A percentile compares a stretch with the other conserved stretches of the same genome.
Evolutionary conservation across 306 rosid species (phyloP).

Genomic region (Spatholobus suberectus): DNA sequence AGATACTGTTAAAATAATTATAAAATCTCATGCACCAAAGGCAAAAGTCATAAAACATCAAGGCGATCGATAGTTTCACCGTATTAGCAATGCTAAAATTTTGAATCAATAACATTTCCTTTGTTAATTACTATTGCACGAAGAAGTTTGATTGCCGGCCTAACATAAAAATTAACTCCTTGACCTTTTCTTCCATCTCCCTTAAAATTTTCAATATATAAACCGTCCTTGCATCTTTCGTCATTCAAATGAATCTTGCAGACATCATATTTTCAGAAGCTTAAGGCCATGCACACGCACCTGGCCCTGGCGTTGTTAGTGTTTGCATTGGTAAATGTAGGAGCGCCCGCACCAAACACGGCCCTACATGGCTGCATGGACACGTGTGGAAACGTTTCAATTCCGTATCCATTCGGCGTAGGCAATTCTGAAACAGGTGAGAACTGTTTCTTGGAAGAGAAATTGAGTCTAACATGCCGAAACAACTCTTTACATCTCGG

Average conservation of each 20-base stretch:
- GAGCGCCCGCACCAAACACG: neutral
- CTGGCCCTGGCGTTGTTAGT: neutral
- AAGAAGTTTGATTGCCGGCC: neutral
- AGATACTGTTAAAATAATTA: too few relatives aligned
- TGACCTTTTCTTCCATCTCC: neutral
- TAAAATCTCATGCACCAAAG: too few relatives aligned
- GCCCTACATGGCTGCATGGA: neutral
- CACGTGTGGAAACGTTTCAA: slow-evolving; percentile 9
- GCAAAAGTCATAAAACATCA: neutral
- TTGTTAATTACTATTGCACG: neutral
- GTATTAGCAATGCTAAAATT: neutral
- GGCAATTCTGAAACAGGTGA: neutral
- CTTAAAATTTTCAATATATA: neutral
- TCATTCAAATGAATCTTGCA: neutral
- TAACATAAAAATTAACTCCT: neutral
- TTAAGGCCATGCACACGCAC: neutral
- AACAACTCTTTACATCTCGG: neutral
- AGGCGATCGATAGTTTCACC: neutral
- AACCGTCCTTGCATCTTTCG: neutral
- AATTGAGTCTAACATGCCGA: neutral
- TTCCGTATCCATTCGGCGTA: slow-evolving; percentile 34
- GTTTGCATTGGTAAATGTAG: neutral
- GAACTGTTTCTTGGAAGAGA: slow-evolving; percentile 10
- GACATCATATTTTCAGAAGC: neutral
- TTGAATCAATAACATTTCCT: too few relatives aligned